Base-by-base conservation (phyloP, 441 rosid genomes). In the California macrophylla region DNA sequence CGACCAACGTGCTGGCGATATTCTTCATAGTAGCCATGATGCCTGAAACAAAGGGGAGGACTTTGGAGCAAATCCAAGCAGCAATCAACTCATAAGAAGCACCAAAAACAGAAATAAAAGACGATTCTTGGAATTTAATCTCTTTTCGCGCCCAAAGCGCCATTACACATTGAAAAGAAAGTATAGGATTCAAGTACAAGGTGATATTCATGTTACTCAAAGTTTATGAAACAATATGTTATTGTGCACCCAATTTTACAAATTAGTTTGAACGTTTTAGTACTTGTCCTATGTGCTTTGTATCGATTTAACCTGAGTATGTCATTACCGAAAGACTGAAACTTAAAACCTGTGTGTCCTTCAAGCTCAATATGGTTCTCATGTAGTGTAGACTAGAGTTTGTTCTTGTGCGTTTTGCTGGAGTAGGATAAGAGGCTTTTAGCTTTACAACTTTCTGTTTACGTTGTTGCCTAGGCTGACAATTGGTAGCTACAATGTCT, bases 1-100 rank as follows among this genome's bases (percentile, higher is more conserved):
- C 70, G 15, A 58, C 82, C 25, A 83, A 82, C 64, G 80, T 63
- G 58, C 16, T 77, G 15, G 82, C 82, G 7, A 64, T 91, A 30
- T 58, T 81, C 50, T 91, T 89, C 78, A 74, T 80, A 24, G 67
- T 67, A 3, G 76, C 78, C 76, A 64, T 84, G 76, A 89, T 87
- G 13, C 93, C 93, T 0, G 97, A 91, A 78, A 91, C 91, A 5
- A 89, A 87, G 75, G 93, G 88, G 16, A 75, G 78, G 64, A 78
- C 90, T n/a, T 73, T 89, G 75, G 97, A 91, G 85, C 92, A 91
- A 77, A 81, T 87, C 74, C 92, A 91, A 66, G 83, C 86, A 9
- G 16, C 13, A 58, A 58, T 58, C 21, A 58, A 58, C 64, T 45
- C 54, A 45, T 15, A 30, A 30, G 3, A 30, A 30, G 34, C 3